Conservation (phyloP, 495 filamentous ascomycete genomes). For the Neurospora pannonica region DNA sequence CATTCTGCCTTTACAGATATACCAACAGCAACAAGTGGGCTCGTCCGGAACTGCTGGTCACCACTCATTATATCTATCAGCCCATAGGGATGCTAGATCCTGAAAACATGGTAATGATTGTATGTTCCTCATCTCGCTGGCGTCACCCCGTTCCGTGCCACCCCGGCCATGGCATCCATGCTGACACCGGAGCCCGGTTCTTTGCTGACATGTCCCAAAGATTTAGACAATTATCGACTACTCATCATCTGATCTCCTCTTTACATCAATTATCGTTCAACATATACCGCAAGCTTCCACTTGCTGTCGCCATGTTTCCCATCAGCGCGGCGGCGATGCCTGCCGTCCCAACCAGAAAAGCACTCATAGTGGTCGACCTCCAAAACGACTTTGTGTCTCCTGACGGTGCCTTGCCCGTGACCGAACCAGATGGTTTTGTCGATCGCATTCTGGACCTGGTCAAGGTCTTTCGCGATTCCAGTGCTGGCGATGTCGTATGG, state of each 20-base stretch:
- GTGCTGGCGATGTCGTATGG: slow-evolving; percentile 77
- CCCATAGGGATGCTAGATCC: neutral
- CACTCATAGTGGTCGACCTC: slow-evolving; percentile 74
- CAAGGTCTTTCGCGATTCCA: slow-evolving; percentile 56
- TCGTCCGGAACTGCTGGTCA: neutral
- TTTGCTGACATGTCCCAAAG: neutral
- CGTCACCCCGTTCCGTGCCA: neutral
- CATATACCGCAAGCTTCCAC: neutral
- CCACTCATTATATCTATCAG: neutral
- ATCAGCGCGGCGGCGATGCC: slow-evolving; percentile 38
- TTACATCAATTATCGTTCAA: neutral
- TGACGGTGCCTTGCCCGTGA: slow-evolving; percentile 58
- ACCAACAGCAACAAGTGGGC: neutral
- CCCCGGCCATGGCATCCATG: neutral
- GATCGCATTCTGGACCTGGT: slow-evolving; percentile 56
- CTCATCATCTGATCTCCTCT: neutral
- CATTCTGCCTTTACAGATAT: neutral
- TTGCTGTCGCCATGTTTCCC: slow-evolving; percentile 33
- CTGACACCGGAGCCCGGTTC: neutral
- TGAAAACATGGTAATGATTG: neutral
- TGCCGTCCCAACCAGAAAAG: slow-evolving; percentile 59
- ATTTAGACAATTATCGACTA: neutral
- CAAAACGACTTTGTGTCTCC: slow-evolving; percentile 84
- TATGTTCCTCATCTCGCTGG: neutral
- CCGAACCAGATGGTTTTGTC: slow-evolving; percentile 55